Evolutionary conservation across 495 filamentous ascomycete species (phyloP), one percentile per base, ranked within the genome.

Genomic region (Pseudomonodictys pantanalensis): DNA sequence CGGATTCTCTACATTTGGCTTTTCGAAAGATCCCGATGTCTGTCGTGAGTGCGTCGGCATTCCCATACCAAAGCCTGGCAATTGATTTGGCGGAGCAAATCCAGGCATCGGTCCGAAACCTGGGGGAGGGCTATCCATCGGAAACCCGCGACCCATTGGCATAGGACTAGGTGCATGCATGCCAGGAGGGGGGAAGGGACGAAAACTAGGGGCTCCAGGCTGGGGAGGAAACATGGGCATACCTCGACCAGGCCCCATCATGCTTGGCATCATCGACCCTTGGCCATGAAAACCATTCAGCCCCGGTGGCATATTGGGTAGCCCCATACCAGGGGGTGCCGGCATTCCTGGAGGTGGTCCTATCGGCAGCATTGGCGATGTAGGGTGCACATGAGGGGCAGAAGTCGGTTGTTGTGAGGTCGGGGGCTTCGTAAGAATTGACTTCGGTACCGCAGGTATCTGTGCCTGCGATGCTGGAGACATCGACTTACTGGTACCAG

Each of bases 381-480:
- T 53, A 12, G 68, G 77, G 71, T 66, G 83, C 73, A 78, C 74
- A 53, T 82, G 79, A 58, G 79, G 77, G 35, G 76, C 67, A 48
- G 75, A 71, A 28, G 47, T 11, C 20, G 51, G 56, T 39, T 53
- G 62, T 22, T 73, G 71, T 32, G 63, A 56, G 23, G 52, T 63
- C 35, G 56, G 57, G 5, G 69, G 65, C 48, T 72, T 74, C 33
- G 68, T 68, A 28, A 74, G 51, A 43, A 73, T 73, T 11, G 64
- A 52, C 57, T 67, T 73, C 3, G 65, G 71, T 42, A 59, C 60
- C 33, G 47, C 60, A 23, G 56, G 29, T 18, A 60, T 32, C 59
- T 80, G 79, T 60, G 84, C 83, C 24, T 78, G 76, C 18, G 81
- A 77, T 35, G 77, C 78, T 39, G 88, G 88, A 22, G 88, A 88